Conservation (phyloP, 2,329 filamentous ascomycete genomes). For the Diaporthe ampelina region DNA sequence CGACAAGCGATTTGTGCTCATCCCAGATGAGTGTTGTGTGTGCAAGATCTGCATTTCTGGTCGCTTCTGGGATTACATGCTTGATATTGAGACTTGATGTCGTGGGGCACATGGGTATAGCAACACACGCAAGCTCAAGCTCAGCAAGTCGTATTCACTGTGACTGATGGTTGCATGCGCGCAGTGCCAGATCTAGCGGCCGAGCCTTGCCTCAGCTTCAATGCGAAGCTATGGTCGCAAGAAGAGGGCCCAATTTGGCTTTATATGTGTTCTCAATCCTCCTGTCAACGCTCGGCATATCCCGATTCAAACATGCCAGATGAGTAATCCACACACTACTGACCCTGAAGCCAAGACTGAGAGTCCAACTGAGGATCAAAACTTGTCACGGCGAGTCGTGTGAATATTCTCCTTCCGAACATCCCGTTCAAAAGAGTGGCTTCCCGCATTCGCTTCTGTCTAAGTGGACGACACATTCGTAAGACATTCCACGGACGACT, state of each 20-base stretch:
- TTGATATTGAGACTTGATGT: background rate
- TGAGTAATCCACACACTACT: no score
- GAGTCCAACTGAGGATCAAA: no score
- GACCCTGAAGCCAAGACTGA: no score
- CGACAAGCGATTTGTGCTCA: no score
- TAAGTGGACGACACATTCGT: background rate
- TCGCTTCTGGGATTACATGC: background rate
- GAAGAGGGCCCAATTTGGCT: background rate
- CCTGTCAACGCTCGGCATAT: no score
- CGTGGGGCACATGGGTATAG: rapidly evolving
- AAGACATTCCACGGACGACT: background rate
- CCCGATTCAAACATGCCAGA: no score
- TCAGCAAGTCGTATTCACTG: background rate
- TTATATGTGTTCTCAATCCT: no score
- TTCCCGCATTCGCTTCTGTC: background rate
- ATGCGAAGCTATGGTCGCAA: background rate
- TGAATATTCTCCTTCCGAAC: no score
- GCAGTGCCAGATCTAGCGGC: background rate
- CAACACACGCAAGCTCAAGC: no score
- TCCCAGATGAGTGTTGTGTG: background rate
- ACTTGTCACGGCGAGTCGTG: background rate
- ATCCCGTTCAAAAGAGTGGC: background rate
- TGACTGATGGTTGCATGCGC: no score
- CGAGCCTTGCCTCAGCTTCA: background rate
- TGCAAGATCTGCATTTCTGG: background rate